Conservation (phyloP, 768 basidiomycete genomes). For the Lepiota brunneoincarnata region DNA sequence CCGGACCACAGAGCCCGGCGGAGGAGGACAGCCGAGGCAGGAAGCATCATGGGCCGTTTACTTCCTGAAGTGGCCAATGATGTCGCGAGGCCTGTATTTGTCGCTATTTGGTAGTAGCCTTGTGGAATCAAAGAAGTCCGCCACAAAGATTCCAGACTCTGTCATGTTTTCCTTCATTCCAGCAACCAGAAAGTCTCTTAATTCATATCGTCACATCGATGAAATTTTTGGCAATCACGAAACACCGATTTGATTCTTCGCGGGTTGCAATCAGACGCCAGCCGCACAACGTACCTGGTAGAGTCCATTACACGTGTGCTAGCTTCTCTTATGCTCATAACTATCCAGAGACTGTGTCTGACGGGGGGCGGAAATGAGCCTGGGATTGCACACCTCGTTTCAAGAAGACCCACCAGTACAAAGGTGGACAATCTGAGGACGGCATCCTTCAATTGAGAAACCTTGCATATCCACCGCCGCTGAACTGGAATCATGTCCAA, state of each 20-base stretch:
- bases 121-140: neutral
- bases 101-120: neutral
- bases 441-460: neutral
- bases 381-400: slow-evolving; percentile 1
- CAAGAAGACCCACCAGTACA: neutral
- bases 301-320: neutral
- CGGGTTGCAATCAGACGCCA: neutral
- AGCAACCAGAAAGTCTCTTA: neutral
- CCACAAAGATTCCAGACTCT: neutral
- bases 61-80: neutral
- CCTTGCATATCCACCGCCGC: neutral
- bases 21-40: slow-evolving; percentile 40
- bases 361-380: slow-evolving; percentile 11
- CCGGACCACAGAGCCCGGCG: slow-evolving; percentile 3
- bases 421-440: neutral
- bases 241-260: neutral
- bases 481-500: neutral
- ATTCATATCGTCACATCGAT: neutral
- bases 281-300: neutral
- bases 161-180: neutral
- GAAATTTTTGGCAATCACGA: neutral
- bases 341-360: slow-evolving; percentile 2
- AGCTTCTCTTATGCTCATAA: slow-evolving; percentile 2
- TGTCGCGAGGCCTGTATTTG: neutral
- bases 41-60: slow-evolving; percentile 21